phyloP scores from a whole-genome alignment of 352 stramenopile genomes.

The Phytophthora pinifolia region DNA sequence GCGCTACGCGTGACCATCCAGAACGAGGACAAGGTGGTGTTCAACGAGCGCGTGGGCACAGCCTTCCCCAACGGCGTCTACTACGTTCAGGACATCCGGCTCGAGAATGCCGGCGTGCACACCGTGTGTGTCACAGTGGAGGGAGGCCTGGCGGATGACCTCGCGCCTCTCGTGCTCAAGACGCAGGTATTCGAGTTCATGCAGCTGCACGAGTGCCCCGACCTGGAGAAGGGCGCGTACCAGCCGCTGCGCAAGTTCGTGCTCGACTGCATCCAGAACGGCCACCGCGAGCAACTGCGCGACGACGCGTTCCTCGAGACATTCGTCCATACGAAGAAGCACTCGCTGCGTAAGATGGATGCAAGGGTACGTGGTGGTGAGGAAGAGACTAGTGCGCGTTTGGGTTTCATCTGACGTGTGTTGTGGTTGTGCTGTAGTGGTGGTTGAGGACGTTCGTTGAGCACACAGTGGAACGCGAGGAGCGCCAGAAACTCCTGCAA shows the following conservation, averaged over 20 bases:
- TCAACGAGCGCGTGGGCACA: slow-evolving; percentile 52
- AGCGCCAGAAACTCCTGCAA: slow-evolving; percentile 53
- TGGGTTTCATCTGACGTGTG: slow-evolving; percentile 5
- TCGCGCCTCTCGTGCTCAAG: slow-evolving; percentile 59
- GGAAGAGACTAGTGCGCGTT: not conserved
- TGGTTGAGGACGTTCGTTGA: slow-evolving; percentile 74
- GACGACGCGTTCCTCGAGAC: slow-evolving; percentile 61
- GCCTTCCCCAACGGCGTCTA: slow-evolving; percentile 78
- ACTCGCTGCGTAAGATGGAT: slow-evolving; percentile 67
- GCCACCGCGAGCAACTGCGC: slow-evolving; percentile 49
- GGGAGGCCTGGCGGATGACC: slow-evolving; percentile 45
- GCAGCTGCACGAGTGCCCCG: slow-evolving; percentile 66
- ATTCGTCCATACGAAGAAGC: slow-evolving; percentile 58
- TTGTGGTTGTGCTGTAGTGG: slow-evolving; percentile 43
- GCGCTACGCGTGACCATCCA: slow-evolving; percentile 71
- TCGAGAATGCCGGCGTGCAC: slow-evolving; percentile 61
- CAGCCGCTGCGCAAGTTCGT: slow-evolving; percentile 62
- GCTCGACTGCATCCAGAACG: slow-evolving; percentile 39
- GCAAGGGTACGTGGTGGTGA: slow-evolving; percentile 42
- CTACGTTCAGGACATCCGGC: slow-evolving; percentile 76
- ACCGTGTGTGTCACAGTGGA: slow-evolving; percentile 64
- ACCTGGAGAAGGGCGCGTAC: slow-evolving; percentile 52
- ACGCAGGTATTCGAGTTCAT: slow-evolving; percentile 84
- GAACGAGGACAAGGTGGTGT: slow-evolving; percentile 80
- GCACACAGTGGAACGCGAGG: slow-evolving; percentile 67